Conservation (phyloP, 2,329 filamentous ascomycete genomes). For the Aschersonia sp. region DNA sequence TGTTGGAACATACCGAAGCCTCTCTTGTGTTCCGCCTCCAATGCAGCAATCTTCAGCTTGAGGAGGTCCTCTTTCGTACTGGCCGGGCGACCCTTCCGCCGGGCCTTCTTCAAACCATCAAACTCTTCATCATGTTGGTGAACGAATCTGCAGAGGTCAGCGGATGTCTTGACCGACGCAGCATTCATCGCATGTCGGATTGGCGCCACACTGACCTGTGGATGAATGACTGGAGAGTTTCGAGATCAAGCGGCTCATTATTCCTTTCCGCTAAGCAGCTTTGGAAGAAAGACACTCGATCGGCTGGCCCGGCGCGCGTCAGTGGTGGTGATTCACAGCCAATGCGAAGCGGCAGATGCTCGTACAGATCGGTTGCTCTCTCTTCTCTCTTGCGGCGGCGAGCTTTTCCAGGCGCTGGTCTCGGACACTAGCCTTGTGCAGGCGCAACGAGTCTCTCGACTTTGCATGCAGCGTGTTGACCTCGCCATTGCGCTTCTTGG, state of each 20-base stretch:
- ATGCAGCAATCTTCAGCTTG: slow-evolving; percentile 51
- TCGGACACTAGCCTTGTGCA: slow-evolving; percentile 65
- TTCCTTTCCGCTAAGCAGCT: slow-evolving; percentile 39
- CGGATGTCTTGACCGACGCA: background rate
- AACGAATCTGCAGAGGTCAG: slow-evolving; percentile 36
- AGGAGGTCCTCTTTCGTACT: slow-evolving; percentile 65
- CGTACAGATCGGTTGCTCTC: slow-evolving; percentile 60
- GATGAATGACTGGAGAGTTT: slow-evolving; percentile 46
- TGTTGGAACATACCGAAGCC: slow-evolving; percentile 54
- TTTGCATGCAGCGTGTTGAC: slow-evolving; percentile 71
- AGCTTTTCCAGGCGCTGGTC: slow-evolving; percentile 72
- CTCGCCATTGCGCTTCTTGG: slow-evolving; percentile 68
- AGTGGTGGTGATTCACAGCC: background rate
- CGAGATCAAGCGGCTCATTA: slow-evolving; percentile 31
- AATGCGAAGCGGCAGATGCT: background rate
- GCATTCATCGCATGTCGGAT: background rate
- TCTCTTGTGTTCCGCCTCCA: slow-evolving; percentile 66
- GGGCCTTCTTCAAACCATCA: slow-evolving; percentile 46
- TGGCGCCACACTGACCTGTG: slow-evolving; percentile 30
- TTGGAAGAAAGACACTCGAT: slow-evolving; percentile 49
- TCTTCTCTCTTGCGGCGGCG: slow-evolving; percentile 52
- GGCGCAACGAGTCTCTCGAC: slow-evolving; percentile 69
- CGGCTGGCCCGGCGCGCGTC: slow-evolving; percentile 10
- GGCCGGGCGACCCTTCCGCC: slow-evolving; percentile 66
- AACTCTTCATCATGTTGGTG: slow-evolving; percentile 60